Evolutionary conservation across 768 basidiomycete species (phyloP).

Genomic region (Boletus edulis): DNA sequence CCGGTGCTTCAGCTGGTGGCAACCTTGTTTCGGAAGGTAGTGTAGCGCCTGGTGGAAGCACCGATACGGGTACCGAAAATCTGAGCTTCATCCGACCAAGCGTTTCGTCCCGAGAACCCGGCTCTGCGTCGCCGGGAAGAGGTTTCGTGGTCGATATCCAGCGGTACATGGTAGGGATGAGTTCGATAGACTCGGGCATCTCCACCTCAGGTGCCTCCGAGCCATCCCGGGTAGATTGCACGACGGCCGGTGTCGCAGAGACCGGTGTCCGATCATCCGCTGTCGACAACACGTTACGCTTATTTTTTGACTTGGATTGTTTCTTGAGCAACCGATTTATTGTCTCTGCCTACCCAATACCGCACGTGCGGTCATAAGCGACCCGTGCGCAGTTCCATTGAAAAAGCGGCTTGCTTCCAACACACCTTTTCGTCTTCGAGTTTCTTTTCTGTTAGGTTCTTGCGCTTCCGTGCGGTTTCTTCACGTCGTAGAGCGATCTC

Average conservation of each 20-base stretch:
- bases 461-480: conserved; percentile 80
- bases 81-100: conserved; percentile 40
- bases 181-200: conserved; percentile 38
- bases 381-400: too few species aligned
- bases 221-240: conserved; percentile 29
- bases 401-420: not conserved
- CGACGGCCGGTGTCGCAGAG: conserved; percentile 28
- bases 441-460: conserved; percentile 45
- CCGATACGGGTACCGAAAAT: conserved; percentile 52
- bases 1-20: conserved; percentile 8
- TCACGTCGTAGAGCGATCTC: conserved; percentile 74
- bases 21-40: conserved; percentile 9
- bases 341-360: conserved; percentile 62
- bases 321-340: conserved; percentile 89
- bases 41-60: conserved; percentile 14
- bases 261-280: conserved; percentile 43
- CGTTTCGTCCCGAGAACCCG: not conserved
- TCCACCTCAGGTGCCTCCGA: conserved; percentile 39
- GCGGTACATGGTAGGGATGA: conserved; percentile 59
- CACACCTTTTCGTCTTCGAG: conserved; percentile 48
- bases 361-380: not conserved
- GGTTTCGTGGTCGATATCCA: conserved; percentile 63
- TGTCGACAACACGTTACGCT: conserved; percentile 49
- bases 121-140: not conserved
- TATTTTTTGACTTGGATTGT: conserved; percentile 66